Base-by-base conservation (phyloP, 2,329 filamentous ascomycete genomes). In the Cladorrhinum sp. region DNA sequence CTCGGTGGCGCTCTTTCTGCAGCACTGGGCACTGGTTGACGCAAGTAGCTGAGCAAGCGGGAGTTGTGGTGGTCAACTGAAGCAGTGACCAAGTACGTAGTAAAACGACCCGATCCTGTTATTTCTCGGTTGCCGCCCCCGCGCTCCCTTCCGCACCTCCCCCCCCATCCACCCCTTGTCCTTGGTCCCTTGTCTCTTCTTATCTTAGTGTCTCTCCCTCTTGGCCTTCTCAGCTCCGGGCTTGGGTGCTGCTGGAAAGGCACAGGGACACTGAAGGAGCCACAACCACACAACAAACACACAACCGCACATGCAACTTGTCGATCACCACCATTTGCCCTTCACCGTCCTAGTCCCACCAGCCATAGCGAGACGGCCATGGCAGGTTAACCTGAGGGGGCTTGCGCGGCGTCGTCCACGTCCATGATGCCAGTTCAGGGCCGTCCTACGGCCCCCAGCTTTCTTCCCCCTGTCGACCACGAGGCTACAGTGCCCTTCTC, bases 401-500 rank as follows among this genome's bases (percentile, higher is more conserved):
- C 60, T 64, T 65, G 66, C 62, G 62, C 63, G 66, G 67, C 66
- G 60, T 52, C 55, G 62, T 62, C 36, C 24, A 62, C 58, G 52
- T 62, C 64, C 61, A 67, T 62, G 57, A 70, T 70, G 68, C 64
- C 67, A 62, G 63, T 64, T 51, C 64, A 64, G 61, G 62, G 61
- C 50, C 65, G 64, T 52, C 61, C 62, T 50, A 58, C 64, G 60
- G 61, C 65, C 53, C 62, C 62, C 58, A 65, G 60, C 64, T 65
- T 70, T 52, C 66, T 70, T 52, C 68, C 68, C 20, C 58, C 68
- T 13, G 63, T 70, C 55, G 58, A 65, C 55, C 61, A 64, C 56
- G 68, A 70, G 54, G 65, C 67, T 25, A 62, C 64, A 12, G 60
- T 63, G 6, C 69, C 69, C 32, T 67, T 69, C 58, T 71, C 69